Conservation (phyloP, 2,329 filamentous ascomycete species). For the Clonostachys rhizophaga region DNA sequence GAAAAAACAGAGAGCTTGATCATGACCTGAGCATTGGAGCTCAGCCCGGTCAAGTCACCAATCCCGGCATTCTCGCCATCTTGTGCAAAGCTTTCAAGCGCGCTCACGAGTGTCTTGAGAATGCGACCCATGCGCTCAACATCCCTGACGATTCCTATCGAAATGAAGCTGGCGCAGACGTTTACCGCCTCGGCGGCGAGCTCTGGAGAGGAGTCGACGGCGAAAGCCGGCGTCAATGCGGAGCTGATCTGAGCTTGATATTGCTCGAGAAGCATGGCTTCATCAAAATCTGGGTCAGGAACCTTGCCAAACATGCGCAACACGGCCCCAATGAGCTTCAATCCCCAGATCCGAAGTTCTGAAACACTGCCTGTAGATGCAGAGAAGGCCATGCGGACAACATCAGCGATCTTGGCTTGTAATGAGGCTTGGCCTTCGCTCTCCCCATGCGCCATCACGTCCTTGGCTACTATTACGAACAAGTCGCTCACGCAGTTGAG, state of each 20-base stretch:
- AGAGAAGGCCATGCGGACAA: conserved; percentile 95
- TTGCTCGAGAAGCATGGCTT: conserved; percentile 92
- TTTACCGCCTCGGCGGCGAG: conserved; percentile 94
- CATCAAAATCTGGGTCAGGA: conserved; percentile 95
- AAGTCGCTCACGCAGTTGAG: conserved; percentile 86
- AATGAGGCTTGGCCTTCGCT: conserved; percentile 74
- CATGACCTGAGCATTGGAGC: conserved; percentile 96
- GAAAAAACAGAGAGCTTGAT: conserved; percentile 97
- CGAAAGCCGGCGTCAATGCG: conserved; percentile 92
- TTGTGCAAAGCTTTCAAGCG: conserved; percentile 85
- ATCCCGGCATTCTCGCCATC: conserved; percentile 81
- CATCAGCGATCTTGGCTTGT: conserved; percentile 81
- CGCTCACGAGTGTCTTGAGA: conserved; percentile 84
- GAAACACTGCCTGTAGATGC: conserved; percentile 92
- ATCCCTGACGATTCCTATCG: conserved; percentile 94
- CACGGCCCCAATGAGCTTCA: conserved; percentile 91
- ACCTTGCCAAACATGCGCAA: conserved; percentile 95
- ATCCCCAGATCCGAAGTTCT: conserved; percentile 81
- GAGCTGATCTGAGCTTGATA: conserved; percentile 99
- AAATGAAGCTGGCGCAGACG: conserved; percentile 96
- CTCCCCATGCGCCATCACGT: conserved; percentile 72
- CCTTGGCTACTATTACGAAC: conserved; percentile 72
- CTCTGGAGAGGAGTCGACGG: conserved; percentile 91
- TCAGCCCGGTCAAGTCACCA: conserved; percentile 87
- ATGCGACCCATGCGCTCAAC: conserved; percentile 99